Evolutionary conservation across 345 rosid species (phyloP).

Genomic region (Citrus medica): DNA sequence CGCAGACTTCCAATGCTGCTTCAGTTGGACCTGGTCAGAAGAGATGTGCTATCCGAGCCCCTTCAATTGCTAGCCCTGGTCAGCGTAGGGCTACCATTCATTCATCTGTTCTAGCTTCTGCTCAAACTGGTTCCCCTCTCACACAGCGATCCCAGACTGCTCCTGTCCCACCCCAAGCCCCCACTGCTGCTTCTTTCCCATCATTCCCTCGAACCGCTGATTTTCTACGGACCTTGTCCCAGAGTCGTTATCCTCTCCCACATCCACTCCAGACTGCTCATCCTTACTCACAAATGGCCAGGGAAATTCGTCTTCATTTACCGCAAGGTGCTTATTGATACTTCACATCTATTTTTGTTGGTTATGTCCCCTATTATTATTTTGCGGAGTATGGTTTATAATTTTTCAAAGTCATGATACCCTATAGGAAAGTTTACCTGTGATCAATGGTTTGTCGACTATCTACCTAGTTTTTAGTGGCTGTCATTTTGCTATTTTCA

Average conservation of each 20-base stretch:
- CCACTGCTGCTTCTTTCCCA: background rate
- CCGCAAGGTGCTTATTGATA: background rate
- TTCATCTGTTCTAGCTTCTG: background rate
- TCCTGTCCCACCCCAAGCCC: background rate
- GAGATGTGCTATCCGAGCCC: background rate
- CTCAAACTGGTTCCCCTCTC: background rate
- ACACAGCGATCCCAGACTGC: background rate
- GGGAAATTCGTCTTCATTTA: background rate
- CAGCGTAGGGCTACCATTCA: background rate
- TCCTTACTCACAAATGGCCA: background rate
- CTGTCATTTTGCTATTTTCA: background rate
- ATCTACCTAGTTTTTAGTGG: background rate
- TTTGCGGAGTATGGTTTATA: background rate
- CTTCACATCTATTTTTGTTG: background rate
- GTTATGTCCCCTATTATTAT: background rate
- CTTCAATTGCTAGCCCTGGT: background rate
- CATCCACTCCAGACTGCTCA: background rate
- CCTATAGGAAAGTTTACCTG: background rate
- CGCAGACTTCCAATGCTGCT: background rate
- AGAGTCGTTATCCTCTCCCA: background rate
- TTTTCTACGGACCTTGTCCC: background rate
- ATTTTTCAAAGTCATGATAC: background rate
- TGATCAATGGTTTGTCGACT: background rate
- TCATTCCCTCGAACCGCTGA: background rate
- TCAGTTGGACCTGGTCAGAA: background rate